Base-by-base conservation (phyloP, 2,329 filamentous ascomycete genomes). In the Ceratocystis diversiconidia region DNA sequence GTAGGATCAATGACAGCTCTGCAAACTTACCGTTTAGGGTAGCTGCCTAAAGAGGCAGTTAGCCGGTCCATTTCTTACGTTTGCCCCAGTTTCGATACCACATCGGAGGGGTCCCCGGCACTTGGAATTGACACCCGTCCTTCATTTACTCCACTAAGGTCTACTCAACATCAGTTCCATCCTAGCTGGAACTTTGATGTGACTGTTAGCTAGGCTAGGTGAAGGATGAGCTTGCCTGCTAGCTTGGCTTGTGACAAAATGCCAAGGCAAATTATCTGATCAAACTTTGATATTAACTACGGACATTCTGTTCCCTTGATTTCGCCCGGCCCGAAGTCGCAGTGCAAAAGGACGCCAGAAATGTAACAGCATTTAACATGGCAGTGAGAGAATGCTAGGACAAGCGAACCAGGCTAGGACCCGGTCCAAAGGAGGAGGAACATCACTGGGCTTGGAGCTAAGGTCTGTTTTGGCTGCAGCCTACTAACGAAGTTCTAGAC, bases 201-300 rank as follows among this genome's bases (percentile, higher is more conserved):
- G 0, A 7, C 25, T 32, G 25, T 17, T 17, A 22, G 52, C 17
- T 32, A 19, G 52, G 28, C 52, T 57, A 30, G 28, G 30, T 30
- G 55, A 32, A 32, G 55, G 55, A 59, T 36, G 55, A 8, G 32
- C 22, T 36, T n/a, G 15, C 55, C 8, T n/a, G 28, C 55, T 59
- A 36, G 17, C 12, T 25, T 43, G 22, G 6, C 41, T 12, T 22
- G 30, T 19, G 41, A 43, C 59, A 61, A 44, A 61, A 25, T 46
- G 50, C 63, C 50, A 57, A 64, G 48, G 22, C 32, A 46, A 63
- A 64, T 59, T 64, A 57, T 57, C 36, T 59, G 63, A 64, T 64
- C 63, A 44, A 59, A 44, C 17, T 36, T 28, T 8, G 50, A 17
- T n/a, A 17, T 17, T 36, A 30, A 30, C 55, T 59, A 41, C 36